Base-by-base conservation (phyloP, 2,329 filamentous ascomycete genomes). In the Tolypocladium tundrense region DNA sequence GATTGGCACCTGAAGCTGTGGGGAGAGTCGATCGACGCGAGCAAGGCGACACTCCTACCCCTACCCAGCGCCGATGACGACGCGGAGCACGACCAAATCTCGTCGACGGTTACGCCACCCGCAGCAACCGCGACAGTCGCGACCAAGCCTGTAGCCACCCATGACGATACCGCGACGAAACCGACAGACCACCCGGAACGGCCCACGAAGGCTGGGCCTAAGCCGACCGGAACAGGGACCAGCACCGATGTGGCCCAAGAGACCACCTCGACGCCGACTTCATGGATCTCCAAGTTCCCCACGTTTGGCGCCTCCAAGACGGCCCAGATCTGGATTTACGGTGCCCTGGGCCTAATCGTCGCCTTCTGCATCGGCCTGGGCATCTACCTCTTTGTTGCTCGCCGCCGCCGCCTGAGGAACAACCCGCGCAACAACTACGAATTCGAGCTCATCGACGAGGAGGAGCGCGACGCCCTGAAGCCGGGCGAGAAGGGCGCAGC, bases 1-100 rank as follows among this genome's bases (percentile, higher is more conserved):
- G 93, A 99, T 74, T 99, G 92, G 91, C 89, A 90, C 66, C 79
- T 99, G 59, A 95, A 93, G 70, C 82, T 99, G 4, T 99, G 91
- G 91, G 94, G 94, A 61, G 92, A 97, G 72, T 81, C 83, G 60
- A 89, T 90, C 64, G 90, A 97, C 68, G 81, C 84, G 41, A 77
- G 80, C 54, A 89, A 88, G 69, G 87, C 92, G 56, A 81, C 75
- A 9, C 78, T 88, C 5, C 83, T 95, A 19, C 93, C 94, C 9
- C 83, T 97, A 77, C 94, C 94, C 0, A 85, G 82, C 7, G 88
- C 88, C 54, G 78, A 90, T 52, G 93, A 97, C 62, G 91, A 97
- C 67, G 86, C 88, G 59, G 85, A 96, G 67, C 89, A 92, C 70
- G 87, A 88, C 64, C 75, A 82, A 62, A 83, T 85, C 35, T 73